Evolutionary conservation across 2,329 filamentous ascomycete species (phyloP).

Genomic region (Gremmenia infestans): DNA sequence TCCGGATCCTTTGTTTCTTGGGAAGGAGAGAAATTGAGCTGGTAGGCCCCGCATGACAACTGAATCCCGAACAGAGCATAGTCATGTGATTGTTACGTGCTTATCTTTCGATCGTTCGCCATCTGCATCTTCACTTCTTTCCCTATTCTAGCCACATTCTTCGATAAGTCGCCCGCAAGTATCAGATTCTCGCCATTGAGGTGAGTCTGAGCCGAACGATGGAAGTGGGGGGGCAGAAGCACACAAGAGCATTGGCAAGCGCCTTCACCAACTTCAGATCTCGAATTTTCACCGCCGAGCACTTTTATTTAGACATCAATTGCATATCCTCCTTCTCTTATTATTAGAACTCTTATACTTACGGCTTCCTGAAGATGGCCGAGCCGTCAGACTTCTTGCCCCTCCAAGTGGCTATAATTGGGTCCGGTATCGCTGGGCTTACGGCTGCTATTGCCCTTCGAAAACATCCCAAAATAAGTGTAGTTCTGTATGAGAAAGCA

Average conservation of each 20-base stretch:
- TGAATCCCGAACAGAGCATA: too few species aligned
- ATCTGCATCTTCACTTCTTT: slow-evolving; percentile 29
- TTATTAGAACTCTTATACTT: neutral
- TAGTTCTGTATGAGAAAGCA: slow-evolving; percentile 35
- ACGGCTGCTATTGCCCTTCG: slow-evolving; percentile 33
- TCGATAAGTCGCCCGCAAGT: slow-evolving; percentile 9
- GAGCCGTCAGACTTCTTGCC: neutral
- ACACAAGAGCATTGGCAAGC: neutral
- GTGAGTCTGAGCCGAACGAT: too few species aligned
- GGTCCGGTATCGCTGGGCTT: slow-evolving; percentile 37
- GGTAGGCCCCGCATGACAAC: neutral
- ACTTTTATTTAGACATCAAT: neutral
- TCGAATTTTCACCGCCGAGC: too few species aligned
- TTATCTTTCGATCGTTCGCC: slow-evolving; percentile 5
- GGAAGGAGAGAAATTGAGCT: neutral
- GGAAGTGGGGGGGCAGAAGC: neutral
- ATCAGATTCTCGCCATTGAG: neutral
- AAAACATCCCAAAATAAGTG: slow-evolving; percentile 28
- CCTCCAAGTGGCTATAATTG: slow-evolving; percentile 30
- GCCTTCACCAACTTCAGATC: too few species aligned
- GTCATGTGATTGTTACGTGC: slow-evolving; percentile 3
- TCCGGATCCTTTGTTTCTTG: neutral
- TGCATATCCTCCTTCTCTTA: neutral
- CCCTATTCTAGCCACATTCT: slow-evolving; percentile 34
- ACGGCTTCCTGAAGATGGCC: neutral